Conservation (phyloP, 331 rosid genomes). For the Rhamnella rubrinervis region DNA sequence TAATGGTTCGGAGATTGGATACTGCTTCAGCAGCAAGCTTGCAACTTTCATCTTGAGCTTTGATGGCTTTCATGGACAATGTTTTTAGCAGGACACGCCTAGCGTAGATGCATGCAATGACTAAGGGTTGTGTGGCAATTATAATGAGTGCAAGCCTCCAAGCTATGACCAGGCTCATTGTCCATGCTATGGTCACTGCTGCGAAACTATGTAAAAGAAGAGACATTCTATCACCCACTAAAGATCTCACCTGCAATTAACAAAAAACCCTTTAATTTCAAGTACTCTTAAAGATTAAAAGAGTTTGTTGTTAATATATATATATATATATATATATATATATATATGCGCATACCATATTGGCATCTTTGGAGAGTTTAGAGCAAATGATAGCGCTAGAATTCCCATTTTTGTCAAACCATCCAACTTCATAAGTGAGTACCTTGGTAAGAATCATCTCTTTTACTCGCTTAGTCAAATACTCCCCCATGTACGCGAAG, state of each 20-base stretch:
- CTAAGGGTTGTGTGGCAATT: slow-evolving; percentile 60
- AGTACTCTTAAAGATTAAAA: too few species aligned
- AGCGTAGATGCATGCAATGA: slow-evolving; percentile 49
- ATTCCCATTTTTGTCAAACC: slow-evolving; percentile 64
- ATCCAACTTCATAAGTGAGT: slow-evolving; percentile 70
- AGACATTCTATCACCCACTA: slow-evolving; percentile 73
- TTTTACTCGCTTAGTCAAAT: slow-evolving; percentile 57
- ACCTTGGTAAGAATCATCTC: slow-evolving; percentile 58
- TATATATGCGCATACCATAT: slow-evolving; percentile 39
- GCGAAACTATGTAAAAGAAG: slow-evolving; percentile 58
- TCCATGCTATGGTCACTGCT: slow-evolving; percentile 52
- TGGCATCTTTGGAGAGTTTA: slow-evolving; percentile 64
- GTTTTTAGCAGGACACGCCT: slow-evolving; percentile 48
- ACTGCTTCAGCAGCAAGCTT: slow-evolving; percentile 77
- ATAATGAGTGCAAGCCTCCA: slow-evolving; percentile 67
- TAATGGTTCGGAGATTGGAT: slow-evolving; percentile 55
- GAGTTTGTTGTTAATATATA: too few species aligned
- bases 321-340: too few species aligned
- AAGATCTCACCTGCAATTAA: slow-evolving; percentile 54
- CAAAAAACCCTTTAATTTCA: not conserved
- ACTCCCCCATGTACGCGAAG: slow-evolving; percentile 70
- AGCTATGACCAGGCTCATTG: slow-evolving; percentile 62
- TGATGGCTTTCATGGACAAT: slow-evolving; percentile 48
- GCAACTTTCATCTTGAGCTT: slow-evolving; percentile 60
- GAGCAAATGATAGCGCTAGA: slow-evolving; percentile 66